Conservation (phyloP, 208 protist species). For the Acanthamoeba royreba region DNA sequence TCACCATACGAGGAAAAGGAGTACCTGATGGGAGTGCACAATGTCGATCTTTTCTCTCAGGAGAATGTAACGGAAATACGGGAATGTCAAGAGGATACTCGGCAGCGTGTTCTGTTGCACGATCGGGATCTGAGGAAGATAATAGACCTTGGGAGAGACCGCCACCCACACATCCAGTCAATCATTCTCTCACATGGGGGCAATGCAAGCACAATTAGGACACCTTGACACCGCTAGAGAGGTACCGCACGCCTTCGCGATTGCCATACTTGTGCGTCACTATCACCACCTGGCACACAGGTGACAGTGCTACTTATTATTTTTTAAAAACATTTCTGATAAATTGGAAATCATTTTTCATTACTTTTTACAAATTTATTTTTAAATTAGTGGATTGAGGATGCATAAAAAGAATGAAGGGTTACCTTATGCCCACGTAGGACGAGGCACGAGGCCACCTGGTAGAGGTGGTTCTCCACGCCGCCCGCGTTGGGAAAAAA, state of each 20-base stretch:
- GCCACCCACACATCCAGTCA: background rate
- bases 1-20: background rate
- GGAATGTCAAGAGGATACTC: constrained; percentile 86
- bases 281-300: constrained; percentile 83
- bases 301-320: too few species aligned
- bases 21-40: constrained; percentile 94
- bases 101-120: constrained; percentile 87
- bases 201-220: background rate
- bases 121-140: constrained; percentile 91
- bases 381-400: background rate
- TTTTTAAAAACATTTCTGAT: too few species aligned
- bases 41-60: constrained; percentile 94
- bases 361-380: background rate
- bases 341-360: too few species aligned
- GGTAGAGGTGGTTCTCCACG: constrained; percentile 97
- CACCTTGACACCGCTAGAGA: constrained; percentile 93
- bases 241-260: constrained; percentile 92
- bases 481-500: constrained; percentile 98
- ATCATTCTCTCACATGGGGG: background rate
- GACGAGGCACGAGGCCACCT: constrained; percentile 93
- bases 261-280: constrained; percentile 94
- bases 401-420: background rate
- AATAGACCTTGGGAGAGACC: constrained; percentile 86
- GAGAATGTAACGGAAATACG: constrained; percentile 91
- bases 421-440: constrained; percentile 91